phyloP scores from a whole-genome alignment of 1,139 yeast species.

The Hansenula anomala region DNA sequence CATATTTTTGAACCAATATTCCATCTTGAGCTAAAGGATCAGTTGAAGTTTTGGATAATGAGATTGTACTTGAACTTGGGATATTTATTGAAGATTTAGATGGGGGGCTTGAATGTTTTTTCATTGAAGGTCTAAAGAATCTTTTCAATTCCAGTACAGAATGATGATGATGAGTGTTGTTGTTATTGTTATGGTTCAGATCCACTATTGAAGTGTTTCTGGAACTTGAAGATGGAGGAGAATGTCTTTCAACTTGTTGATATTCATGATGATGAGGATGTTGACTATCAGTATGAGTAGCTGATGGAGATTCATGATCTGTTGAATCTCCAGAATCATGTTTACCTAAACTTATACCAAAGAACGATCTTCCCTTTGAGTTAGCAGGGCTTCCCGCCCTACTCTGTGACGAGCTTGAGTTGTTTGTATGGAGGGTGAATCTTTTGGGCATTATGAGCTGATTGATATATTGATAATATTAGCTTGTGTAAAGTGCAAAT shows the following conservation, averaged over 20 bases:
- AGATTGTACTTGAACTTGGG: slow-evolving; percentile 16
- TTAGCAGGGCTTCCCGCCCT: not conserved
- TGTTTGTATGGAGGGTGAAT: slow-evolving; percentile 2
- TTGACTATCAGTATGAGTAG: slow-evolving; percentile 1
- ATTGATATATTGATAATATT: too few species aligned
- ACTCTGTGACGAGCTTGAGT: not conserved
- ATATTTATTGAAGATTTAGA: not conserved
- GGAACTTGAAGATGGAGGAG: not conserved
- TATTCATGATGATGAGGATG: not conserved
- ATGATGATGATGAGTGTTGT: slow-evolving; percentile 33
- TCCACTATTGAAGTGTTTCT: not conserved
- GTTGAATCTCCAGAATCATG: slow-evolving; percentile 3
- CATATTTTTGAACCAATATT: slow-evolving; percentile 77
- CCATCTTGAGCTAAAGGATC: slow-evolving; percentile 50
- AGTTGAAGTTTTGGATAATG: slow-evolving; percentile 25
- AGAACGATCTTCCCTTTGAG: slow-evolving; percentile 3
- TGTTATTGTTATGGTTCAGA: slow-evolving; percentile 3
- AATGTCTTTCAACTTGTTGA: not conserved
- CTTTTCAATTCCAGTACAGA: slow-evolving; percentile 77
- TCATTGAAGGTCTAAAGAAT: slow-evolving; percentile 47
- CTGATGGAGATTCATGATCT: not conserved
- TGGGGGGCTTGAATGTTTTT: slow-evolving; percentile 27
- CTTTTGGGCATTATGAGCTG: not conserved
- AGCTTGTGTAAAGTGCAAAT: too few species aligned
- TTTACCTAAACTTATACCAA: slow-evolving; percentile 5